These are phyloP conservation scores for Beauveria caledonica DNA, from an alignment of 2,329 filamentous ascomycete genomes.

Conservation along the genomic window DNA sequence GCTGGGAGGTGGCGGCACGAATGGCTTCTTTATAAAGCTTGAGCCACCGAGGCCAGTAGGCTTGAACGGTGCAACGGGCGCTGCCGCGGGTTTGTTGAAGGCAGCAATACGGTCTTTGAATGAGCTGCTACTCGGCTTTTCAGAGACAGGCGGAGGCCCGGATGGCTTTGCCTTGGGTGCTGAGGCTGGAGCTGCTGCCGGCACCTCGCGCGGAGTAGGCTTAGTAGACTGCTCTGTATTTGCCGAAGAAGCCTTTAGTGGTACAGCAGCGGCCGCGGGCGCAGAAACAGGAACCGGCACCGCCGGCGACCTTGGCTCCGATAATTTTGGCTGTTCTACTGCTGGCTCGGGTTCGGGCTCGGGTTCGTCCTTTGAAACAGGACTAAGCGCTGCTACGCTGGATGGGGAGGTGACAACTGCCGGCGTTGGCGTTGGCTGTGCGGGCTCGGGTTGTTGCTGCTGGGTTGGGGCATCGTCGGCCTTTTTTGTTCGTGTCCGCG, in stretches of 20 bases:
- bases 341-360: constrained; percentile 21
- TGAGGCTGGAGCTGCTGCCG: constrained; percentile 34
- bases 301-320: constrained; percentile 26
- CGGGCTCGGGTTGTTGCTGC: constrained; percentile 25
- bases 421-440: constrained; percentile 16
- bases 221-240: constrained; percentile 24
- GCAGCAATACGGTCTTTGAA: constrained; percentile 95
- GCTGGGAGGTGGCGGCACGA: constrained; percentile 89
- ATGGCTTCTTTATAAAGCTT: constrained; percentile 90
- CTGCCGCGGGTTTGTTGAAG: constrained; percentile 84
- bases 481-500: constrained; percentile 63
- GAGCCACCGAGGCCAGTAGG: constrained; percentile 56
- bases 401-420: constrained; percentile 11
- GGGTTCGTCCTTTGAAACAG: constrained; percentile 24
- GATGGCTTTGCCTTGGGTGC: constrained; percentile 34
- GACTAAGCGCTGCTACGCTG: constrained; percentile 22
- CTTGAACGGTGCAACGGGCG: constrained; percentile 86
- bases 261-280: constrained; percentile 19
- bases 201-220: constrained; percentile 24
- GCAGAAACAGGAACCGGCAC: constrained; percentile 20
- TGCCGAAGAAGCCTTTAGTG: constrained; percentile 22
- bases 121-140: constrained; percentile 68
- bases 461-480: constrained; percentile 1
- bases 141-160: constrained; percentile 57
- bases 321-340: neutral